phyloP scores from a whole-genome alignment of 2,329 filamentous ascomycete species.

The Scedosporium aurantiacum region DNA sequence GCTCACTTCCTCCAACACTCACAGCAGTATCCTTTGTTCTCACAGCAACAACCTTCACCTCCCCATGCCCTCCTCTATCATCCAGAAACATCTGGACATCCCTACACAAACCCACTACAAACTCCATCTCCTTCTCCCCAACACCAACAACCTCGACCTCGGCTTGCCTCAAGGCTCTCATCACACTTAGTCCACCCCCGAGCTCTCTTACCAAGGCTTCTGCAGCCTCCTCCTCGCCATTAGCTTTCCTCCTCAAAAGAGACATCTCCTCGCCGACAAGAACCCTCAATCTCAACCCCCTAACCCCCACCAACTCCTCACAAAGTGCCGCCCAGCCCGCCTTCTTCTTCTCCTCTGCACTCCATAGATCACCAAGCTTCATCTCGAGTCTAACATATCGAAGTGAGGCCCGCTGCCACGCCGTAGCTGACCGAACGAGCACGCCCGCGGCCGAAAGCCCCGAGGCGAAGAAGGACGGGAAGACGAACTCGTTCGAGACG shows the following conservation, averaged over 20 bases:
- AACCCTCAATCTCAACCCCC: background rate
- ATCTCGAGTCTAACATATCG: slow-evolving; percentile 17
- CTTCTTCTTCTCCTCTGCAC: background rate
- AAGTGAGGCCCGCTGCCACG: slow-evolving; percentile 31
- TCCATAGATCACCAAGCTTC: background rate
- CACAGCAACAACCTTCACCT: background rate
- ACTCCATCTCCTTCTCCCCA: slow-evolving; percentile 11
- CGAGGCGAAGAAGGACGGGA: slow-evolving; percentile 33
- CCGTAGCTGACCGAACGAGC: slow-evolving; percentile 21
- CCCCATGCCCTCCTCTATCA: background rate
- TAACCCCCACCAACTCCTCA: background rate
- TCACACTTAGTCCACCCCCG: background rate
- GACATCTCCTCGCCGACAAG: slow-evolving; percentile 12
- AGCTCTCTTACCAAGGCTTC: background rate
- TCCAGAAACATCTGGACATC: slow-evolving; percentile 6
- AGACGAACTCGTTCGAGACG: slow-evolving; percentile 32
- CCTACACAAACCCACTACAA: slow-evolving; percentile 10
- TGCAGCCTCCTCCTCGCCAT: background rate
- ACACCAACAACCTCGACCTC: slow-evolving; percentile 12
- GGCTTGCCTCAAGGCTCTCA: background rate
- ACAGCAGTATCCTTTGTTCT: background rate
- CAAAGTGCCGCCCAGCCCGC: background rate
- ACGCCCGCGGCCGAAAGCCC: slow-evolving; percentile 29
- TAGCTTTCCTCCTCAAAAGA: too few species aligned
- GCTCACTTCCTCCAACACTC: background rate